A percentile compares a stretch with the other conserved stretches of the same genome.
Conservation (phyloP, 768 basidiomycete genomes). For the Termitomyces sp. region DNA sequence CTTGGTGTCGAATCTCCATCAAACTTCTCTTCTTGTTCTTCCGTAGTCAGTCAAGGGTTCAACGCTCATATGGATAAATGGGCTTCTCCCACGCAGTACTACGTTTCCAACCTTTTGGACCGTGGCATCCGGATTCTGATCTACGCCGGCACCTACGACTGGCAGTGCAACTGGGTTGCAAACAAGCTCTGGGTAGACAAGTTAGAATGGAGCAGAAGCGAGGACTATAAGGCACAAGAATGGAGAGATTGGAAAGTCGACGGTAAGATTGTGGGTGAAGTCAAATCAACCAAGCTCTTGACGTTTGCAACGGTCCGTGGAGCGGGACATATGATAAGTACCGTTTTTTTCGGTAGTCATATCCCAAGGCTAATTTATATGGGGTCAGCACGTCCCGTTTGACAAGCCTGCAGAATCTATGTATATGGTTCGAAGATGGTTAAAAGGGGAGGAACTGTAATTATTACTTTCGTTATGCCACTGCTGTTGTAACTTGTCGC, state of each 20-base stretch:
- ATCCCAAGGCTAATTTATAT: conserved; percentile 14
- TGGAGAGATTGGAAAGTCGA: conserved; percentile 59
- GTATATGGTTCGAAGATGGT: conserved; percentile 63
- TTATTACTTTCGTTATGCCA: background rate
- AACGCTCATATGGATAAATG: conserved; percentile 51
- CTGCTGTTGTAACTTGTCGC: background rate
- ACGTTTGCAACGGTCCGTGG: conserved; percentile 36
- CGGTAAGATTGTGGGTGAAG: conserved; percentile 44
- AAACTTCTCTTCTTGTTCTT: conserved; percentile 58
- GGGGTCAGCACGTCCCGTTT: conserved; percentile 50
- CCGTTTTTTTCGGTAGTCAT: conserved; percentile 1
- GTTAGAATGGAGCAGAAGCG: conserved; percentile 67
- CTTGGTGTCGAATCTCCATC: conserved; percentile 23
- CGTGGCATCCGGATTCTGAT: conserved; percentile 72
- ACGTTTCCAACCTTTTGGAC: conserved; percentile 65
- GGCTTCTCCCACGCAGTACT: conserved; percentile 50
- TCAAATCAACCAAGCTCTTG: conserved; percentile 30
- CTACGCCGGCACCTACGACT: conserved; percentile 74
- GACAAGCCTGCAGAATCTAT: conserved; percentile 65
- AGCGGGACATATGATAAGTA: conserved; percentile 58
- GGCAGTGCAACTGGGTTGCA: conserved; percentile 78
- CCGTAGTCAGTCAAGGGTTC: conserved; percentile 48
- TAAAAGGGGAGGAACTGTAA: conserved; percentile 40
- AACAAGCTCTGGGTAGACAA: conserved; percentile 75
- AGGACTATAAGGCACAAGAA: conserved; percentile 41